Percentiles rank a stretch among this genome's conserved stretches.
Evolutionary conservation across 495 filamentous ascomycete species (phyloP).

Genomic region (Endocarpon pusillum): DNA sequence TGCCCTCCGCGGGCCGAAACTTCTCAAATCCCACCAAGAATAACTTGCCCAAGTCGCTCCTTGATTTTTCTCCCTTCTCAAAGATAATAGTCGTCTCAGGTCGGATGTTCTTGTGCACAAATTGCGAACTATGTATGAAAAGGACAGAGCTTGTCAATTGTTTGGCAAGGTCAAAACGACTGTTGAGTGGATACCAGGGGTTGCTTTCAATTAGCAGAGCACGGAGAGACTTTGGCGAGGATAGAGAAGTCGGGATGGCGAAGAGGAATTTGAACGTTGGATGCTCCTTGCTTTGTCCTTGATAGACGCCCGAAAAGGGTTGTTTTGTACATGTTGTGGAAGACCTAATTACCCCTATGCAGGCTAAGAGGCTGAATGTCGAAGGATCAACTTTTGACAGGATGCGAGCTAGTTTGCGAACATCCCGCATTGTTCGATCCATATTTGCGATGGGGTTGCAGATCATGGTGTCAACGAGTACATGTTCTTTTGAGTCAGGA

Average conservation of each 20-base stretch:
- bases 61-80: too few species aligned
- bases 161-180: slow-evolving; percentile 14
- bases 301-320: too few species aligned
- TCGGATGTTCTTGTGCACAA: slow-evolving; percentile 31
- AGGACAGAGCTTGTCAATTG: slow-evolving; percentile 20
- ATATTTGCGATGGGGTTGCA: background rate
- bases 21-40: slow-evolving; percentile 28
- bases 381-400: background rate
- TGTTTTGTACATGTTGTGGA: background rate
- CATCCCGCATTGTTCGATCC: background rate
- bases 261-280: background rate
- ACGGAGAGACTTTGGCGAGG: background rate
- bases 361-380: background rate
- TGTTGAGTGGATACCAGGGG: slow-evolving; percentile 1
- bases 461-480: background rate
- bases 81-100: slow-evolving; percentile 25
- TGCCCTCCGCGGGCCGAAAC: slow-evolving; percentile 11
- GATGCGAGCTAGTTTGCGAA: background rate
- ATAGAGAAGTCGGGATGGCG: background rate
- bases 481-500: background rate
- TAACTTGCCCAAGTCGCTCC: slow-evolving; percentile 6
- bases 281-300: too few species aligned
- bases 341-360: background rate
- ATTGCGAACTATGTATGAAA: slow-evolving; percentile 22
- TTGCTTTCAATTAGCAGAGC: background rate